Conservation (phyloP, 805 yeast genomes). For the Wickerhamiella dianesei region DNA sequence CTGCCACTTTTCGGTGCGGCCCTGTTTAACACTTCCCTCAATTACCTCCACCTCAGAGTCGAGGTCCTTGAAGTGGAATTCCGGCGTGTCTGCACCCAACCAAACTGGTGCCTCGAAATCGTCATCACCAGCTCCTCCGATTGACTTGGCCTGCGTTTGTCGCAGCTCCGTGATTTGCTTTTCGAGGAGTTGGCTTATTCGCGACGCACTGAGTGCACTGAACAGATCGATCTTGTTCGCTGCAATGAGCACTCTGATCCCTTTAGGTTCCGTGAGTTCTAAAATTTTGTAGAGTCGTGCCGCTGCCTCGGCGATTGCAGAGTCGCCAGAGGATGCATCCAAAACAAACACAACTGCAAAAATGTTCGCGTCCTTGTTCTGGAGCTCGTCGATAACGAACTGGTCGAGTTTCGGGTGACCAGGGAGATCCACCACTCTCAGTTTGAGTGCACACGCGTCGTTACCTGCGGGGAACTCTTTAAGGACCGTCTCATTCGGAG, state of each 20-base stretch:
- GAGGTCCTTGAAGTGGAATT: conserved; percentile 50
- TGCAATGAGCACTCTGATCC: conserved; percentile 59
- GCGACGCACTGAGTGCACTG: conserved; percentile 57
- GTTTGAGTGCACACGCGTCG: neutral
- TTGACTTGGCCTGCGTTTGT: conserved; percentile 34
- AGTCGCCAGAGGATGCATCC: conserved; percentile 53
- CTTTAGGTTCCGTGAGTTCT: conserved; percentile 45
- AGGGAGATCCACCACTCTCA: conserved; percentile 60
- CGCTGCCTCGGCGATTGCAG: conserved; percentile 40
- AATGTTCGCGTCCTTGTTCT: conserved; percentile 31
- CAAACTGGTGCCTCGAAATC: conserved; percentile 35
- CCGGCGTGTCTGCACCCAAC: conserved; percentile 27
- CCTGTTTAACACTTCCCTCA: conserved; percentile 57
- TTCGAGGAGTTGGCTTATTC: conserved; percentile 49
- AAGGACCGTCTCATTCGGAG: conserved; percentile 14
- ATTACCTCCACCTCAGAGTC: conserved; percentile 52
- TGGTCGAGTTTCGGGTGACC: conserved; percentile 70
- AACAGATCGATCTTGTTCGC: conserved; percentile 80
- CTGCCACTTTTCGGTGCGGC: conserved; percentile 46
- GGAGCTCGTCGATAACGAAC: conserved; percentile 36
- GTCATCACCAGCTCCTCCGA: conserved; percentile 29
- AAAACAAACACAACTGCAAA: conserved; percentile 62
- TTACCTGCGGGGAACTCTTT: neutral
- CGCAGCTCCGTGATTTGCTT: conserved; percentile 46
- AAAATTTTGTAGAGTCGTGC: conserved; percentile 46